Evolutionary conservation across 116 monocot species (phyloP).

Genomic region (Thalassia testudinum): DNA sequence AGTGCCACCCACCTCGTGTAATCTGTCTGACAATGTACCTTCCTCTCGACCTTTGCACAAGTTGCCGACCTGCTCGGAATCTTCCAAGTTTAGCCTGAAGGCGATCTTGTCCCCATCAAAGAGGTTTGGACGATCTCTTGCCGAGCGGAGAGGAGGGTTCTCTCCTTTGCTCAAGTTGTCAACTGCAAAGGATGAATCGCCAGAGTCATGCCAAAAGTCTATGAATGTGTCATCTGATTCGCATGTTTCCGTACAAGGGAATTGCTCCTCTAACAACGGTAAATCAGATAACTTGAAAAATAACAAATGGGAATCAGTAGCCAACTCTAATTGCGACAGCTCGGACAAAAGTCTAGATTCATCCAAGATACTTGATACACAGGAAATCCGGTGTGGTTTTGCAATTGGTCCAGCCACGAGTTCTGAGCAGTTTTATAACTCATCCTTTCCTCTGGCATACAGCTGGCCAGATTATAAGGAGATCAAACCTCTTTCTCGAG

Average conservation of each 20-base stretch:
- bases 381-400: constrained; percentile 2
- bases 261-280: background rate
- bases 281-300: constrained; percentile 3
- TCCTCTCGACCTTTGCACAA: constrained; percentile 17
- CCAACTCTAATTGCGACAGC: constrained; percentile 6
- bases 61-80: constrained; percentile 9
- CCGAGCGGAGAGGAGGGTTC: constrained; percentile 73
- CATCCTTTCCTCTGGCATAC: constrained; percentile 15
- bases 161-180: constrained; percentile 41
- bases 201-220: constrained; percentile 7
- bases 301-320: constrained; percentile 1
- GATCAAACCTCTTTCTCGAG: constrained; percentile 16
- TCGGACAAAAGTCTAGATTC: constrained; percentile 4
- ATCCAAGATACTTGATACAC: background rate
- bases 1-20: constrained; percentile 20
- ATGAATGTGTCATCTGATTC: background rate
- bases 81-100: constrained; percentile 6
- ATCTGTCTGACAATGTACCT: constrained; percentile 14
- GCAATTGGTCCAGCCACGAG: constrained; percentile 1
- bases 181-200: constrained; percentile 15
- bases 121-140: constrained; percentile 36
- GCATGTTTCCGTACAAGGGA: background rate
- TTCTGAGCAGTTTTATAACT: background rate
- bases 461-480: constrained; percentile 44
- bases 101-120: constrained; percentile 33